Conservation (phyloP, 106 monocot genomes). For the Posidonia australis region DNA sequence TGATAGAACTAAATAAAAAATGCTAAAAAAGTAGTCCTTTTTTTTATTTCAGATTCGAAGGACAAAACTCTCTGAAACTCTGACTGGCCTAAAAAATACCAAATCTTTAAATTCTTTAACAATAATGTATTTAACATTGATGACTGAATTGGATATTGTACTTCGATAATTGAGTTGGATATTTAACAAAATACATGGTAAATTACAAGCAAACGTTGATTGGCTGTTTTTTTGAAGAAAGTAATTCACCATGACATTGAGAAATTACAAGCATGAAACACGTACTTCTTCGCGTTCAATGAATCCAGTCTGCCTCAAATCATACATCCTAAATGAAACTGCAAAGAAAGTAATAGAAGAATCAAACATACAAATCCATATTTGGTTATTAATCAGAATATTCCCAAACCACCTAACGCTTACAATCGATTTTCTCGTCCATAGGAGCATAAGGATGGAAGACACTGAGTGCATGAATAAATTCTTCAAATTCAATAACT, state of each 20-base stretch:
- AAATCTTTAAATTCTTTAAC: no score
- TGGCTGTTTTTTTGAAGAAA: no score
- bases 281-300: conserved; percentile 21
- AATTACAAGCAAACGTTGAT: neutral
- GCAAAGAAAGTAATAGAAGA: neutral
- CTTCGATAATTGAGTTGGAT: no score
- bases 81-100: no score
- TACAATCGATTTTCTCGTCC: conserved; percentile 20
- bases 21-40: no score
- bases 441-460: conserved; percentile 19
- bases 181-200: neutral
- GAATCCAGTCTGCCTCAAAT: conserved; percentile 16
- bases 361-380: no score
- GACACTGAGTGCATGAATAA: conserved; percentile 19
- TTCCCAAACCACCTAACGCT: neutral
- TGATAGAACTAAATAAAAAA: no score
- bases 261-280: neutral
- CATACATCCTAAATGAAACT: conserved; percentile 21
- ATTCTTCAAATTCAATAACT: conserved; percentile 21
- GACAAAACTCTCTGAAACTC: no score
- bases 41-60: no score
- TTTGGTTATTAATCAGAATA: no score
- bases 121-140: no score
- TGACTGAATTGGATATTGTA: no score
- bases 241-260: neutral